Evolutionary conservation across 2,329 filamentous ascomycete species (phyloP).

Genomic region (Aspergillus intermedius): DNA sequence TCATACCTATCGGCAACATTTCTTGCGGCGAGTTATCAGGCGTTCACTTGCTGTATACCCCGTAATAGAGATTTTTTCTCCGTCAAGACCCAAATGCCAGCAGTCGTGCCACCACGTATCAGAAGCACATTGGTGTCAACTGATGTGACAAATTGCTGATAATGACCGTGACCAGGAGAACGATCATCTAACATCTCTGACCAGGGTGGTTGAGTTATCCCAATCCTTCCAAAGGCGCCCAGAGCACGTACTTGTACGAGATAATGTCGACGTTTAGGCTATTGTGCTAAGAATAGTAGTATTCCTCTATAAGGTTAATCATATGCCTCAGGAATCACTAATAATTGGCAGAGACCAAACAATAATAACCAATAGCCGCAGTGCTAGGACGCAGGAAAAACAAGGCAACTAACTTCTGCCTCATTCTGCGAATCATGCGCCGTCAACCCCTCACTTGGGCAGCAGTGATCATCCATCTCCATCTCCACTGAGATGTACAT

Average conservation of each 20-base stretch:
- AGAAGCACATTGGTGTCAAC: not conserved
- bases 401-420: not conserved
- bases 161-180: not conserved
- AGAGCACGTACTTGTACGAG: too few species aligned
- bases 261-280: not conserved
- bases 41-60: too few species aligned
- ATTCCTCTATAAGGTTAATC: not conserved
- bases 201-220: too few species aligned
- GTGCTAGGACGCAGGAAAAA: not conserved
- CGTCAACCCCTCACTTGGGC: not conserved
- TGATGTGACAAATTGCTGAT: not conserved
- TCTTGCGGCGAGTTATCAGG: too few species aligned
- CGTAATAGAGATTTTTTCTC: too few species aligned
- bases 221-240: too few species aligned
- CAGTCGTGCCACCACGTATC: not conserved
- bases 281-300: not conserved
- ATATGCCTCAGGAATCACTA: too few species aligned
- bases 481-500: not conserved
- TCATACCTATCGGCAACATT: not conserved
- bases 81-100: too few species aligned
- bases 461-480: not conserved
- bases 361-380: not conserved
- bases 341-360: not conserved
- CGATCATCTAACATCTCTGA: too few species aligned
- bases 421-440: not conserved